A percentile compares a stretch with the other conserved stretches of the same genome.
Conservation (phyloP, 805 yeast genomes). For the Yamadazyma akitaensis region DNA sequence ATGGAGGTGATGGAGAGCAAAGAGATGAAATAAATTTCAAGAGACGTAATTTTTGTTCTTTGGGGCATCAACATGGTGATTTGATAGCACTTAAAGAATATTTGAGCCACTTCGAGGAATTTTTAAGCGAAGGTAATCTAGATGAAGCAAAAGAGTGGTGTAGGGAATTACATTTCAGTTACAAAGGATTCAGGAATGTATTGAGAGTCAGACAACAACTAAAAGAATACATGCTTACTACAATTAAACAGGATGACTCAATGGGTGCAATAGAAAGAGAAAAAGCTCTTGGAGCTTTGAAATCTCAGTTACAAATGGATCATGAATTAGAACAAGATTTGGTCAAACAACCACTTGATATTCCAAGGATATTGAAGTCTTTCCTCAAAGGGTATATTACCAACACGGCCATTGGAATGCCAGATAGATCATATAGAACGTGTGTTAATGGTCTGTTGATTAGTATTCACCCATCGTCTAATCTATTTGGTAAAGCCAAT, state of each 20-base stretch:
- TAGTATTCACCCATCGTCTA: conserved; percentile 86
- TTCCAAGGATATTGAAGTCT: conserved; percentile 63
- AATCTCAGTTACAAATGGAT: conserved; percentile 25
- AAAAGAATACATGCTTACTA: conserved; percentile 56
- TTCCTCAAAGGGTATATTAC: conserved; percentile 81
- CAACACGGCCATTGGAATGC: conserved; percentile 91
- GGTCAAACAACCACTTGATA: conserved; percentile 39
- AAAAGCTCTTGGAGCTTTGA: conserved; percentile 22
- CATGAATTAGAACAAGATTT: conserved; percentile 21
- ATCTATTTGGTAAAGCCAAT: conserved; percentile 70
- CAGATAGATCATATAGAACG: conserved; percentile 89
- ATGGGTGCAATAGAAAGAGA: conserved; percentile 25
- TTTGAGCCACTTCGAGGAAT: conserved; percentile 49
- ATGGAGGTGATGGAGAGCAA: conserved; percentile 53
- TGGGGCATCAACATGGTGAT: conserved; percentile 80
- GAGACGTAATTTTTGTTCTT: conserved; percentile 63
- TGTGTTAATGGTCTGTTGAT: conserved; percentile 79
- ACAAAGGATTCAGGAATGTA: conserved; percentile 78
- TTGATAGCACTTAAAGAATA: conserved; percentile 77
- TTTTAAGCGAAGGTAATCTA: conserved; percentile 25
- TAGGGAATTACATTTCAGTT: conserved; percentile 67
- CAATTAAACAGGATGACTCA: conserved; percentile 42
- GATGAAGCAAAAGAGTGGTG: conserved; percentile 80
- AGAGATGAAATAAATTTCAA: conserved; percentile 82
- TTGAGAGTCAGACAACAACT: conserved; percentile 73